These are phyloP conservation scores for Neofusicoccum sp. DNA, from an alignment of 2,329 filamentous ascomycete species.

Conservation along the genomic window DNA sequence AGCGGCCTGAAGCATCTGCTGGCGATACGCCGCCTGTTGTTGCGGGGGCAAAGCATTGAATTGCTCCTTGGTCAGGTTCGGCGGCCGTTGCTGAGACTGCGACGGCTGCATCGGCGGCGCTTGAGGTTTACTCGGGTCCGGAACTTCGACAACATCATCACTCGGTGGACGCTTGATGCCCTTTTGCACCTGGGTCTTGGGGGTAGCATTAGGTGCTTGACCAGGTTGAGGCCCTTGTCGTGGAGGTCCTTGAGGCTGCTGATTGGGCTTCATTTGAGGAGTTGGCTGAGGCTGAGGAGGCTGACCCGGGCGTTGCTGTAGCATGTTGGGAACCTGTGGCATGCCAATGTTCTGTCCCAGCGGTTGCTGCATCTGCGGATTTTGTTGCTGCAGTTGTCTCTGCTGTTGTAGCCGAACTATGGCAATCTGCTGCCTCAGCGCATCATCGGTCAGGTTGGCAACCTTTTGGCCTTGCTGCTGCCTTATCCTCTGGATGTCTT, in stretches of 20 bases:
- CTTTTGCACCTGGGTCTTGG: constrained; percentile 31
- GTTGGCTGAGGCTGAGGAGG: constrained; percentile 12
- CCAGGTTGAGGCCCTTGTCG: constrained; percentile 26
- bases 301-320: constrained; percentile 30
- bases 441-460: constrained; percentile 42
- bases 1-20: constrained; percentile 23
- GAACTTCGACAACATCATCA: constrained; percentile 46
- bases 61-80: constrained; percentile 36
- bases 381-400: constrained; percentile 29
- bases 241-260: constrained; percentile 28
- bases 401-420: constrained; percentile 40
- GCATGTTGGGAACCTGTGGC: constrained; percentile 26
- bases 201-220: constrained; percentile 29
- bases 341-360: constrained; percentile 26
- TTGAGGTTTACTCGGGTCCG: constrained; percentile 37
- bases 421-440: constrained; percentile 35
- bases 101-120: constrained; percentile 39
- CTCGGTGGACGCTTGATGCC: constrained; percentile 39
- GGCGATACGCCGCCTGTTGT: constrained; percentile 30
- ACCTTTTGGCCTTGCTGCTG: constrained; percentile 29
- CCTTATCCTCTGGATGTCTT: constrained; percentile 23
- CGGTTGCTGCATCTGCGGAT: constrained; percentile 34
- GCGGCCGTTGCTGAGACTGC: constrained; percentile 34
- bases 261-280: constrained; percentile 27
- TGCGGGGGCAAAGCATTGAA: constrained; percentile 36